phyloP scores from a whole-genome alignment of 305 asterid species.

The Euphrasia arctica region DNA sequence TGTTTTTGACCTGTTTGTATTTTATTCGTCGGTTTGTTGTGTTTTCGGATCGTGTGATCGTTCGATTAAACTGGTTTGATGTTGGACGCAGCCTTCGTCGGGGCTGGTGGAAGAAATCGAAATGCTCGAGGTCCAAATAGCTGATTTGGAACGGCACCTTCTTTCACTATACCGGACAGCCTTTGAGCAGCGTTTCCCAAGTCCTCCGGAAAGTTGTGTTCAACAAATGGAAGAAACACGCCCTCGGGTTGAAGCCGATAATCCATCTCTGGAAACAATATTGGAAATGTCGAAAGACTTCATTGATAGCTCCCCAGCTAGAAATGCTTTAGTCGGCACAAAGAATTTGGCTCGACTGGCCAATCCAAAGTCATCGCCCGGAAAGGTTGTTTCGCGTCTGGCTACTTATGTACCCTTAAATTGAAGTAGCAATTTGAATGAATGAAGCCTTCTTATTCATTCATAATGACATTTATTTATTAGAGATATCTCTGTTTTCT shows the following conservation, averaged over 20 bases:
- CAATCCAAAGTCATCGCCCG: slow-evolving; percentile 38
- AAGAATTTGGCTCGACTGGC: slow-evolving; percentile 35
- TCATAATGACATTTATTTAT: background rate
- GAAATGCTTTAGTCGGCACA: slow-evolving; percentile 41
- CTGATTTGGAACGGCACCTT: slow-evolving; percentile 57
- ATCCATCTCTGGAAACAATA: slow-evolving; percentile 22
- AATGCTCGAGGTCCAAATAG: slow-evolving; percentile 61
- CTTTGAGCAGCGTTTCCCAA: slow-evolving; percentile 40
- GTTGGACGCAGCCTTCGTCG: slow-evolving; percentile 50
- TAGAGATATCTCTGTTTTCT: background rate
- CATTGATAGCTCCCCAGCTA: slow-evolving; percentile 16
- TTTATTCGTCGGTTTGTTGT: background rate
- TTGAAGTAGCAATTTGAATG: too few relatives aligned
- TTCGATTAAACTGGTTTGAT: background rate
- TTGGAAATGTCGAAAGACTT: slow-evolving; percentile 26
- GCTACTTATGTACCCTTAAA: too few relatives aligned
- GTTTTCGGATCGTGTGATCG: background rate
- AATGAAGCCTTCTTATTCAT: background rate
- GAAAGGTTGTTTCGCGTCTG: slow-evolving; percentile 36
- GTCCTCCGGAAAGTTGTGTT: slow-evolving; percentile 22
- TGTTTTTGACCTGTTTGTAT: background rate
- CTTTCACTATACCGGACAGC: slow-evolving; percentile 70
- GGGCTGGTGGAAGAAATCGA: slow-evolving; percentile 72
- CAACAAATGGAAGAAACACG: slow-evolving; percentile 17
- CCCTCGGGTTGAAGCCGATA: slow-evolving; percentile 18